Percentiles rank a stretch among this genome's conserved stretches.
phyloP scores from a whole-genome alignment of 345 rosid genomes.

The Jatropha curcas region DNA sequence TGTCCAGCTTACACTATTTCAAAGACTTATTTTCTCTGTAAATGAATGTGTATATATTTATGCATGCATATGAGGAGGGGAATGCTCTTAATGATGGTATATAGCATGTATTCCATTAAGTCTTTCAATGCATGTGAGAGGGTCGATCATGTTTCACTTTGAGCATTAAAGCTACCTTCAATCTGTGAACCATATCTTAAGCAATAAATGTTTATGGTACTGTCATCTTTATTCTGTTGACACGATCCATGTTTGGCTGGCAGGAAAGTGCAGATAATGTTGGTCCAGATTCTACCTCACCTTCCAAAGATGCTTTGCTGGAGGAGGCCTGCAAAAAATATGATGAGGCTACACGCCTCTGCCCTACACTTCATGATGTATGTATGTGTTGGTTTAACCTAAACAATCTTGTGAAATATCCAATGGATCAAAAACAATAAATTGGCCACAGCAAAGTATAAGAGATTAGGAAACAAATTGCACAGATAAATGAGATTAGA shows the following conservation, averaged over 20 bases:
- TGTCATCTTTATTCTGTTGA: neutral
- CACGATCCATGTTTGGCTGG: conserved; percentile 25
- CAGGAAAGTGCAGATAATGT: conserved; percentile 99
- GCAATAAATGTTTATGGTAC: neutral
- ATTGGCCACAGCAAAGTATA: conserved; percentile 3
- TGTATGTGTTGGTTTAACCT: conserved; percentile 26
- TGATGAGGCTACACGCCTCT: conserved; percentile 86
- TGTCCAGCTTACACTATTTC: conserved; percentile 1
- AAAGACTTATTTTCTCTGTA: no score
- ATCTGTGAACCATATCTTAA: neutral
- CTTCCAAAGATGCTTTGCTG: conserved; percentile 91
- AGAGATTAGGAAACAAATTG: conserved; percentile 2
- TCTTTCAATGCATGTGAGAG: neutral
- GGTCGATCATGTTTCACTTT: neutral
- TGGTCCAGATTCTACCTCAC: conserved; percentile 81
- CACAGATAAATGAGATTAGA: no score
- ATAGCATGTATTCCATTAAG: neutral
- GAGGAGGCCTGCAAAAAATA: conserved; percentile 99
- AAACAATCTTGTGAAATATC: conserved; percentile 10
- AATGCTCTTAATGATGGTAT: neutral
- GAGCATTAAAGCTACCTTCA: neutral
- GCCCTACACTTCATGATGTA: conserved; percentile 97
- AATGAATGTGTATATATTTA: neutral
- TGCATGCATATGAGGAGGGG: neutral
- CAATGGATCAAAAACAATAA: conserved; percentile 12